Evolutionary conservation across 2,329 filamentous ascomycete genomes (phyloP).

Genomic region (Xylariaceae sp.): DNA sequence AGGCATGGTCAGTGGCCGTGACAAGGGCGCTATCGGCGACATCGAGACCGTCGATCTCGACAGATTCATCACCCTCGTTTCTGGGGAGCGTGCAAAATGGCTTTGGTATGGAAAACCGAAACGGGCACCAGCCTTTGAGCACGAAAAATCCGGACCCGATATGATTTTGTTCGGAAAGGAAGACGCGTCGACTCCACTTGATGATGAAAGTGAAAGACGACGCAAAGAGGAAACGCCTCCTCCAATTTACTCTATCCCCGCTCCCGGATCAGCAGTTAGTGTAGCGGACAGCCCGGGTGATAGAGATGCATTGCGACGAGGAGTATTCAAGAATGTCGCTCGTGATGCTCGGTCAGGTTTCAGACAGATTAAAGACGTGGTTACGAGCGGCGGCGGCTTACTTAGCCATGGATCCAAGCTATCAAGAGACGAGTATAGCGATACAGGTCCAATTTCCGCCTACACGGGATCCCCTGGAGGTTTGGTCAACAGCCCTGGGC

Average conservation of each 20-base stretch:
- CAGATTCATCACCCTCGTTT: constrained; percentile 72
- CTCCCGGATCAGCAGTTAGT: constrained; percentile 46
- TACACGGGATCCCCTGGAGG: constrained; percentile 34
- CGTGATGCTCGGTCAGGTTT: constrained; percentile 80
- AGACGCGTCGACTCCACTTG: constrained; percentile 48
- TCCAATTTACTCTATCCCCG: constrained; percentile 41
- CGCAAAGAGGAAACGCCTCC: constrained; percentile 46
- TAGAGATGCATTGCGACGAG: constrained; percentile 59
- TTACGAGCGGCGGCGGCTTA: constrained; percentile 55
- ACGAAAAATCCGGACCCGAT: constrained; percentile 46
- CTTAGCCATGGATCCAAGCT: constrained; percentile 52
- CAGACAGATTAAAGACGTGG: constrained; percentile 80
- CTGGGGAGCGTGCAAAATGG: constrained; percentile 86
- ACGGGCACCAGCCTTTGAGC: constrained; percentile 53
- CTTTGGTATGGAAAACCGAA: constrained; percentile 89
- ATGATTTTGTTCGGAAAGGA: constrained; percentile 55
- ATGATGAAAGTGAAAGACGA: constrained; percentile 49
- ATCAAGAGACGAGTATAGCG: constrained; percentile 56
- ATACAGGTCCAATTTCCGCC: constrained; percentile 25
- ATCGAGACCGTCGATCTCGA: constrained; percentile 91
- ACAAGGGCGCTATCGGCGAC: constrained; percentile 87
- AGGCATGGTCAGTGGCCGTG: constrained; percentile 84
- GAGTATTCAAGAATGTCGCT: constrained; percentile 75
- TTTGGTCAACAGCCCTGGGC: constrained; percentile 34
- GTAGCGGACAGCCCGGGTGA: constrained; percentile 49